A percentile compares a stretch with the other conserved stretches of the same genome.
Evolutionary conservation across 768 basidiomycete genomes (phyloP).

Genomic region (Ramaria sp.): DNA sequence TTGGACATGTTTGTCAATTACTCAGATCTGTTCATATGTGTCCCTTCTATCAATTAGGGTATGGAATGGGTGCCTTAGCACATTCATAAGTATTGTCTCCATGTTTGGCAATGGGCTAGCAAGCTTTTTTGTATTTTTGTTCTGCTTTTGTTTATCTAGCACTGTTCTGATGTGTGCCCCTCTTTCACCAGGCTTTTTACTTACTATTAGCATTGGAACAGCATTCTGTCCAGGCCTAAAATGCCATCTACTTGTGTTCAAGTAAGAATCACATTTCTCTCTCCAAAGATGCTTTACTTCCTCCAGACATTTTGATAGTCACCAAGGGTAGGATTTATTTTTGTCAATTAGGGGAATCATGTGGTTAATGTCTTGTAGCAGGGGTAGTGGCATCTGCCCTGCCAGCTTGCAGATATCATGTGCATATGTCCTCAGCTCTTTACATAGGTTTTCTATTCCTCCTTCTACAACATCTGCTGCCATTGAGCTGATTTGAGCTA

Average conservation of each 20-base stretch:
- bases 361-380: slow-evolving; percentile 25
- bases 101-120: slow-evolving; percentile 20
- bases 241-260: slow-evolving; percentile 22
- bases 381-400: slow-evolving; percentile 15
- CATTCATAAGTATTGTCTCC: slow-evolving; percentile 17
- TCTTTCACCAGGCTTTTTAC: slow-evolving; percentile 15
- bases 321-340: slow-evolving; percentile 25
- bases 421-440: slow-evolving; percentile 16
- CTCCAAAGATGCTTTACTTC: slow-evolving; percentile 17
- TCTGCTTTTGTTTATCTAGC: slow-evolving; percentile 21
- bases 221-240: slow-evolving; percentile 19
- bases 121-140: slow-evolving; percentile 21
- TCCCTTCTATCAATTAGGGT: slow-evolving; percentile 21
- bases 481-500: slow-evolving; percentile 7
- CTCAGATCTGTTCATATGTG: slow-evolving; percentile 23
- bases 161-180: slow-evolving; percentile 13
- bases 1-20: slow-evolving; percentile 18
- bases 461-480: slow-evolving; percentile 12
- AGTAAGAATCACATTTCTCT: slow-evolving; percentile 21
- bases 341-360: slow-evolving; percentile 25
- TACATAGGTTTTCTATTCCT: slow-evolving; percentile 7
- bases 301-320: slow-evolving; percentile 26
- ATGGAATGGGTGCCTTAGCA: slow-evolving; percentile 13
- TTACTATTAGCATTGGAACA: slow-evolving; percentile 23
- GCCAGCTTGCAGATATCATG: slow-evolving; percentile 11